phyloP scores from a whole-genome alignment of 768 basidiomycete species.

The Hygrocybe coccinea region DNA sequence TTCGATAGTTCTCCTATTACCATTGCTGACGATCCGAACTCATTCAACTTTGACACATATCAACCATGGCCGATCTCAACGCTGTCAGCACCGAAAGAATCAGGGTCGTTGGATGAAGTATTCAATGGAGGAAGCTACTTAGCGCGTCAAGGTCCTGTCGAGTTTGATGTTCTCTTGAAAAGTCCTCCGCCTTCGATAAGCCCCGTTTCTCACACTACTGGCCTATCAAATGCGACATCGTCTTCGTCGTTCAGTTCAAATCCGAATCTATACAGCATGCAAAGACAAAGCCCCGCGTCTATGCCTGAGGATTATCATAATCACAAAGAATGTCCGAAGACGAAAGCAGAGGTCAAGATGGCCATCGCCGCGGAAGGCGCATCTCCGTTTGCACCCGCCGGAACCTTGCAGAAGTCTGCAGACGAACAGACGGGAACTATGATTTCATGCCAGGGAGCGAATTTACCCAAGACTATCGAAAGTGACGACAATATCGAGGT shows the following conservation, averaged over 20 bases:
- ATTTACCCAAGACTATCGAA: conserved; percentile 62
- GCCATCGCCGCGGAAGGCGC: conserved; percentile 50
- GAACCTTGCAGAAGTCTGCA: conserved; percentile 39
- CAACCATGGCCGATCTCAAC: conserved; percentile 37
- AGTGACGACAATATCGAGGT: conserved; percentile 75
- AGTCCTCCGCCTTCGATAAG: conserved; percentile 38
- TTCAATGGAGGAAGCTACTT: conserved; percentile 23
- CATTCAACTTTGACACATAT: conserved; percentile 45
- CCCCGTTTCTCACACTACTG: conserved; percentile 47
- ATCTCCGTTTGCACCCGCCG: conserved; percentile 51
- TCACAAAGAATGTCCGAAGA: conserved; percentile 45
- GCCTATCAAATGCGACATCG: conserved; percentile 17
- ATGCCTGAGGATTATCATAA: conserved; percentile 20
- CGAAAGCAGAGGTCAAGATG: conserved; percentile 47
- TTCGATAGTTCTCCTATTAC: conserved; percentile 41
- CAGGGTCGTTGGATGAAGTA: conserved; percentile 42
- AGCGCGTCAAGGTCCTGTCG: conserved; percentile 33
- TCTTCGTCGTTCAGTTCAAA: conserved; percentile 38
- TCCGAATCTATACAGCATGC: conserved; percentile 35
- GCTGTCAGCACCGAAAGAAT: conserved; percentile 28
- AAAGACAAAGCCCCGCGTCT: conserved; percentile 30
- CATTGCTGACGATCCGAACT: conserved; percentile 24
- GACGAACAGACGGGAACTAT: conserved; percentile 45
- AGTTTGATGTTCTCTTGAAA: conserved; percentile 29
- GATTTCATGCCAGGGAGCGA: conserved; percentile 62